Evolutionary conservation across 192 early-diverging fungal genomes (phyloP).

Genomic region (Umbelopsis sp.): DNA sequence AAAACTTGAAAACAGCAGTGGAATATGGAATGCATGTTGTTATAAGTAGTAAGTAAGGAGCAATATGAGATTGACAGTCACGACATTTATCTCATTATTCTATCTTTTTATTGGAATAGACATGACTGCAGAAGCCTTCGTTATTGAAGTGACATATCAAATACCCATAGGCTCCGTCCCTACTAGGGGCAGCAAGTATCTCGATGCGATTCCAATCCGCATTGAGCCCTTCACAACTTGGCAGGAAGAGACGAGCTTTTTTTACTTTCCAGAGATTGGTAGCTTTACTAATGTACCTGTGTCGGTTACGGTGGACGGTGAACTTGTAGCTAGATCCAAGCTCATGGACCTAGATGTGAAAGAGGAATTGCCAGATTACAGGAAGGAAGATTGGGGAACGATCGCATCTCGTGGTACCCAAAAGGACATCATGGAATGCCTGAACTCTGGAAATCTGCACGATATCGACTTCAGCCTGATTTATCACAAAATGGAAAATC

Average conservation of each 20-base stretch:
- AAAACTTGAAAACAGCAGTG: conserved; percentile 10
- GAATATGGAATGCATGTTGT: conserved; percentile 36
- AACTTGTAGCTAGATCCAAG: neutral
- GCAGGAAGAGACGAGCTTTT: conserved; percentile 30
- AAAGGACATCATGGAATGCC: conserved; percentile 24
- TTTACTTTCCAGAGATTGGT: conserved; percentile 56
- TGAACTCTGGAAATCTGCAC: conserved; percentile 23
- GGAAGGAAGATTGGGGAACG: conserved; percentile 19
- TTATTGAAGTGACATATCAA: conserved; percentile 45
- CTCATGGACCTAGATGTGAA: neutral
- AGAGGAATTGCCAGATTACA: neutral
- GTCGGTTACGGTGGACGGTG: conserved; percentile 30
- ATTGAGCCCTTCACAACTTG: conserved; percentile 38
- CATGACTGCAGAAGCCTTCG: conserved; percentile 39
- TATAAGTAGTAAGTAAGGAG: conserved; percentile 30
- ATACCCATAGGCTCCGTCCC: conserved; percentile 48
- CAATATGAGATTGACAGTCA: too few relatives aligned
- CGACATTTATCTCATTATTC: too few relatives aligned
- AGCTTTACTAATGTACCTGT: conserved; percentile 41
- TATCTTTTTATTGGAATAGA: conserved; percentile 28
- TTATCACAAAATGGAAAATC: conserved; percentile 24
- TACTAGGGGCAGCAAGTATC: conserved; percentile 22
- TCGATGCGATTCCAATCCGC: conserved; percentile 25
- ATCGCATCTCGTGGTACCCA: conserved; percentile 19
- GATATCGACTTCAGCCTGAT: conserved; percentile 24